These are phyloP conservation scores for Eruca vesicaria DNA, from an alignment of 441 rosid genomes.

Conservation along the genomic window DNA sequence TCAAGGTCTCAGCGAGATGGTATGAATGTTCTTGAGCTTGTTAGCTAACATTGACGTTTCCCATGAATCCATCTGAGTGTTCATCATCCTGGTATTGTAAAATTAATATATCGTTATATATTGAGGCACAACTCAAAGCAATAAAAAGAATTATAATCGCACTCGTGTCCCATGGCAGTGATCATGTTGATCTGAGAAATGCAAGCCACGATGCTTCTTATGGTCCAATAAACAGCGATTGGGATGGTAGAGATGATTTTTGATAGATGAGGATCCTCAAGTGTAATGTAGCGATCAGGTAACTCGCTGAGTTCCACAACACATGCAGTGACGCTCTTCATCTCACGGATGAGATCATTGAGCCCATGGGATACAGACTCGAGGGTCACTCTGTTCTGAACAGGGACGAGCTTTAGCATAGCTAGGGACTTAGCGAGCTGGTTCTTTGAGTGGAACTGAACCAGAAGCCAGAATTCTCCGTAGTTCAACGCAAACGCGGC, in stretches of 20 bases:
- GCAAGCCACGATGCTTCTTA: constrained; percentile 69
- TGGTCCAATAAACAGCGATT: constrained; percentile 75
- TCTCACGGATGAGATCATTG: constrained; percentile 49
- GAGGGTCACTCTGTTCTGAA: constrained; percentile 46
- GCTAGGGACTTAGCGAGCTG: constrained; percentile 75
- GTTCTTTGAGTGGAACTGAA: constrained; percentile 77
- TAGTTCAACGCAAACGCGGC: constrained; percentile 90
- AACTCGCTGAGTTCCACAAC: constrained; percentile 62
- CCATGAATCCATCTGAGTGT: constrained; percentile 60
- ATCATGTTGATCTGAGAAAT: constrained; percentile 61
- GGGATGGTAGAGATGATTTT: constrained; percentile 59
- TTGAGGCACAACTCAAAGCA: background rate
- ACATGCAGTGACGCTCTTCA: constrained; percentile 61
- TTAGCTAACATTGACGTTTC: constrained; percentile 71
- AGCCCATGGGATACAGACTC: constrained; percentile 60
- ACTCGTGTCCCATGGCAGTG: constrained; percentile 69
- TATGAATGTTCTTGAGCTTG: constrained; percentile 56
- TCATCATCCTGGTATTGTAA: constrained; percentile 44
- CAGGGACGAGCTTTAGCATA: constrained; percentile 67
- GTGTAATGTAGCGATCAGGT: constrained; percentile 49
- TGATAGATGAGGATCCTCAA: constrained; percentile 48
- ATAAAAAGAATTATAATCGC: background rate
- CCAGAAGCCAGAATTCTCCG: constrained; percentile 96
- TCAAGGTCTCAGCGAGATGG: constrained; percentile 50
- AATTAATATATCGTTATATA: background rate